Base-by-base conservation (phyloP, 192 early-diverging fungal species). In the Entomortierella chlamydospora region DNA sequence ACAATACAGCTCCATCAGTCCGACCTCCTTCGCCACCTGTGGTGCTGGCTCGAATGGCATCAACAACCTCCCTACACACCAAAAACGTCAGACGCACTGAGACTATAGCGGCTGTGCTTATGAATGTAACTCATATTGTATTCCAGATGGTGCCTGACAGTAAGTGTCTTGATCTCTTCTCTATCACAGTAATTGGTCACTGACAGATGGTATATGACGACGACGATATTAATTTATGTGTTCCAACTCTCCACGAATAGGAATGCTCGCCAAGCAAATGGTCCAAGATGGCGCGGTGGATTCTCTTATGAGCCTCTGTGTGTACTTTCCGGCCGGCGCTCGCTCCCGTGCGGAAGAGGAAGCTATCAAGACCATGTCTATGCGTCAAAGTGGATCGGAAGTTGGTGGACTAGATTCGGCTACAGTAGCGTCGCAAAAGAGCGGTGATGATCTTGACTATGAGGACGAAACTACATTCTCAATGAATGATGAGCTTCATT, bases 401-500 rank as follows among this genome's bases (percentile, higher is more conserved):
- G 15, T 28, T 15, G n/a, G 37, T 6, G 33, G 47, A 4, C 12
- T 23, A 5, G 31, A 58, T 1, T 34, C 33, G 4, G 8, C 57
- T 8, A 28, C 50, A 12, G 3, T 5, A 18, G 20, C 10, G 18
- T 67, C 64, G 5, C 37, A 11, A n/a, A 34, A 39, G 50, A n/a
- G 28, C 7, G 25, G 41, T 28, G 29, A 54, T 6, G 28, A 20
- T 12, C 47, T 15, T 0, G 66, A 53, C 10, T 37, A 61, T 1
- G 47, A 61, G 8, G 64, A 69, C 23, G 47, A 23, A 13, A 37
- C 54, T 45, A 20, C 69, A 39, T 17, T 78, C 6, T 56, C 74
- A 11, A 79, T 79, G 66, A 76, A 82, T 26, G 81, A 82, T 30
- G 58, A 61, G 23, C 70, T 70, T 52, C 81, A 74, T n/a, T 63